These are phyloP conservation scores for Rhodotorula mucilaginosa DNA, from an alignment of 1,284 basidiomycete species.

Conservation along the genomic window DNA sequence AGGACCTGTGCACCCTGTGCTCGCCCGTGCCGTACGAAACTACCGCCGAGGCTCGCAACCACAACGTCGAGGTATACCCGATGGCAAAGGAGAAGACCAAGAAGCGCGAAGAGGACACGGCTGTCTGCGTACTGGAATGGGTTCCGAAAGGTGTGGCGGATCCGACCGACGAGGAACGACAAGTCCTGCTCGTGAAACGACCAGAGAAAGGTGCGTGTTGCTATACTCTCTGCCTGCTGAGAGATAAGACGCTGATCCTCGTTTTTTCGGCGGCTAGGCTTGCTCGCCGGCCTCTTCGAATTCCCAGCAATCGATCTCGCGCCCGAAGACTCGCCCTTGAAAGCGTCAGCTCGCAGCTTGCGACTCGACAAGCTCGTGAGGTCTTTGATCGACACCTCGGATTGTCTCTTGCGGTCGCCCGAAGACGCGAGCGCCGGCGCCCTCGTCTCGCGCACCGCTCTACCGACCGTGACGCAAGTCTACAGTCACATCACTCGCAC, in stretches of 20 bases:
- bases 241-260: neutral
- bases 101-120: slow-evolving; percentile 76
- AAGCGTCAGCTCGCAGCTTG: slow-evolving; percentile 9
- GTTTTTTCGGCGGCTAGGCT: slow-evolving; percentile 59
- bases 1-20: slow-evolving; percentile 72
- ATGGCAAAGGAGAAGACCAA: slow-evolving; percentile 84
- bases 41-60: slow-evolving; percentile 20
- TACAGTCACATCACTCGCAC: slow-evolving; percentile 91
- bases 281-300: slow-evolving; percentile 81
- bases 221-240: neutral
- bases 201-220: slow-evolving; percentile 70
- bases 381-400: slow-evolving; percentile 16
- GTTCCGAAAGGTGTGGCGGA: slow-evolving; percentile 44
- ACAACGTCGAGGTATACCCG: slow-evolving; percentile 69
- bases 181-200: slow-evolving; percentile 73
- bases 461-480: slow-evolving; percentile 63
- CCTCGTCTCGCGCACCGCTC: slow-evolving; percentile 21
- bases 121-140: slow-evolving; percentile 84
- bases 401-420: neutral
- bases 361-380: slow-evolving; percentile 18
- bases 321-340: slow-evolving; percentile 8
- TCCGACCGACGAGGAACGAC: slow-evolving; percentile 50
- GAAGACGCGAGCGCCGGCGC: slow-evolving; percentile 45
- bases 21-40: slow-evolving; percentile 57
- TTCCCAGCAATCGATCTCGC: slow-evolving; percentile 62